phyloP scores from a whole-genome alignment of 768 basidiomycete genomes.

The Neoboletus brunneissimus region DNA sequence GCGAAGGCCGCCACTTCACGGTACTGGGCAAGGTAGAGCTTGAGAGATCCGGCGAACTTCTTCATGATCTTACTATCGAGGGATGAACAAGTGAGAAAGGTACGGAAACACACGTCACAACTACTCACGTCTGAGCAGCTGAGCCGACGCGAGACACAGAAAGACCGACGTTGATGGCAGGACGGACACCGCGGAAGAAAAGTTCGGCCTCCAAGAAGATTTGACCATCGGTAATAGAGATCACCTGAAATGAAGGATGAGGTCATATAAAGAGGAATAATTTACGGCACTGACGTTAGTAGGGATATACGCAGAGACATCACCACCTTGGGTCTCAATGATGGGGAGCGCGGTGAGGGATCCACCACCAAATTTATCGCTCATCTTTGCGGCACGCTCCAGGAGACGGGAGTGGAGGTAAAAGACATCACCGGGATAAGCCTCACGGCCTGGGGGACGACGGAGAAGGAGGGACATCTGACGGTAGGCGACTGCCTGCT shows the following conservation, averaged over 20 bases:
- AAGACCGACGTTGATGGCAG: constrained; percentile 99
- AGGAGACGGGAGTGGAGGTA: constrained; percentile 99
- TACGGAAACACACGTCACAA: neutral
- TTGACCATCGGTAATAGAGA: constrained; percentile 99
- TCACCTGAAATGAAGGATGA: constrained; percentile 59
- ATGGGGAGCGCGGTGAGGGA: constrained; percentile 98
- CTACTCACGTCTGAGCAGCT: constrained; percentile 94
- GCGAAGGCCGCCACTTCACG: constrained; percentile 99
- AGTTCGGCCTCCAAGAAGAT: constrained; percentile 99
- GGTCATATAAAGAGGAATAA: neutral
- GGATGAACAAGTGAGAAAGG: neutral
- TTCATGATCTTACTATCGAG: constrained; percentile 91
- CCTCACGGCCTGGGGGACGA: constrained; percentile 99
- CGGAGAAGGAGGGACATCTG: constrained; percentile 99
- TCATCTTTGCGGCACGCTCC: constrained; percentile 99
- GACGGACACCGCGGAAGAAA: constrained; percentile 99
- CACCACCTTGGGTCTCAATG: constrained; percentile 99
- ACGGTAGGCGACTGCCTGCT: constrained; percentile 99
- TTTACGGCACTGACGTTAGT: constrained; percentile 60
- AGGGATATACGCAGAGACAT: constrained; percentile 99
- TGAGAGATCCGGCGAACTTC: constrained; percentile 99
- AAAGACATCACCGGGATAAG: constrained; percentile 99
- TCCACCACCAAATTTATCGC: constrained; percentile 97
- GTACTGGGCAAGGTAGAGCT: constrained; percentile 99
- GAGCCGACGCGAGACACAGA: constrained; percentile 99